Evolutionary conservation across 1,139 yeast genomes (phyloP), one percentile per base, ranked within the genome.

Genomic region (Kluyveromyces marxianus): DNA sequence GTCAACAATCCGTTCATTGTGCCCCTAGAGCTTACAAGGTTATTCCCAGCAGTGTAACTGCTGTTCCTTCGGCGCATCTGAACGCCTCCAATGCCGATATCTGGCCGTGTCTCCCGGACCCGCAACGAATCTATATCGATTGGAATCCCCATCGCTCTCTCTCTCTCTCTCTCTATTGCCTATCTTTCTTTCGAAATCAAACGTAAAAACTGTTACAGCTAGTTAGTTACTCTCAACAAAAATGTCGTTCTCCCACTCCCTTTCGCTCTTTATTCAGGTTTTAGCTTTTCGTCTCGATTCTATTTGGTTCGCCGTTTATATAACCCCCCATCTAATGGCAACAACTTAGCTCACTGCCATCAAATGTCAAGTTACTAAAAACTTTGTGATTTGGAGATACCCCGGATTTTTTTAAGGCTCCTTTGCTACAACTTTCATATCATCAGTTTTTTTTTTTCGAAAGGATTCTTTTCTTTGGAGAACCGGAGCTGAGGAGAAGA

Each of bases 141-240:
- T 32, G 48, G 48, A 29, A 45, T 37, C 8, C 48, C 48, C 48
- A 45, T 45, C 4, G 35, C 33, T 33, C 33, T 14, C 21, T 14
- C 21, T 14, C 21, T 24, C 4, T 28, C 30, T n/a, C 14, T 24
- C 28, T 28, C n/a, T 42, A 21, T 26, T n/a, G 35, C 10, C 10
- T 7, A 30, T 30, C 7, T 30, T 10, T 30, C 26, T 38, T 38
- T 30, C 10, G 10, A 30, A 10, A 7, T 7, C 32, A 7, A 30
- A 10, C 2, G 21, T 14, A 14, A 14, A 14, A 14, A 14, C 21
- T 14, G 21, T 14, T 14, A 14, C 2, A 14, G 21, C 21, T 14
- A 14, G 21, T 14, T 14, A 14, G 21, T 14, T 14, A 14, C 21
- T 14, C 21, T 14, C 21, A 14, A 14, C 21, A 14, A 14, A 14